Evolutionary conservation across 805 yeast species (phyloP), one percentile per base, ranked within the genome.

Genomic region (Kodamaea sagamina): DNA sequence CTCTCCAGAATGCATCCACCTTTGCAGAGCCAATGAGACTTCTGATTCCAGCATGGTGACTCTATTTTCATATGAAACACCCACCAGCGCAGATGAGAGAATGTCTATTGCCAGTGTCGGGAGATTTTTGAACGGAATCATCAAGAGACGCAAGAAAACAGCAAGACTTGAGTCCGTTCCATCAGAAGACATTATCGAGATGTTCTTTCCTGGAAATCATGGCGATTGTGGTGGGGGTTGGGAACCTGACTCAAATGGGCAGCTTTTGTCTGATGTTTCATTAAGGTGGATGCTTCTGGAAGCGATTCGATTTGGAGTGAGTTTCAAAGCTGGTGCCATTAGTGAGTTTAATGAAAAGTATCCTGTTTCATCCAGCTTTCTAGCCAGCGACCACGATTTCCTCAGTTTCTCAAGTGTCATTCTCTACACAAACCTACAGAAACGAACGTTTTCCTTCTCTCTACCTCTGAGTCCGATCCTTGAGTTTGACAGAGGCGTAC

Each of bases 181-280:
- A 4, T 41, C 65, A 45, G 53, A 63, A 42, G 62, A 55, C 49
- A 51, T 75, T 25, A 55, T 73, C 11, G 88, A 83, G 52, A 54
- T 77, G 32, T 83, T 84, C 83, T 83, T 83, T 52, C 78, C 85
- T 1, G 89, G 88, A 2, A 78, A 79, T 53, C 89, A 83, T 58
- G 69, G 83, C 7, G 88, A 83, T 58, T 63, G 79, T 51, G 89
- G 89, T 2, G 88, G 88, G 2, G 85, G 85, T 0, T 82, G 85
- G 83, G 57, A 67, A 1, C 58, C 67, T 4, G 82, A 77, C 54
- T 25, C 45, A 0, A 55, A 65, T 37, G 78, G 78, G 1, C 73
- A 77, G 32, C 52, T 58, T 16, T 46, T 78, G 11, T 69, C 85
- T 0, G 73, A 78, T 48, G 47, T 80, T 11, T 64, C 87, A 0